phyloP scores from a whole-genome alignment of 345 rosid species.

The Acer campestre region DNA sequence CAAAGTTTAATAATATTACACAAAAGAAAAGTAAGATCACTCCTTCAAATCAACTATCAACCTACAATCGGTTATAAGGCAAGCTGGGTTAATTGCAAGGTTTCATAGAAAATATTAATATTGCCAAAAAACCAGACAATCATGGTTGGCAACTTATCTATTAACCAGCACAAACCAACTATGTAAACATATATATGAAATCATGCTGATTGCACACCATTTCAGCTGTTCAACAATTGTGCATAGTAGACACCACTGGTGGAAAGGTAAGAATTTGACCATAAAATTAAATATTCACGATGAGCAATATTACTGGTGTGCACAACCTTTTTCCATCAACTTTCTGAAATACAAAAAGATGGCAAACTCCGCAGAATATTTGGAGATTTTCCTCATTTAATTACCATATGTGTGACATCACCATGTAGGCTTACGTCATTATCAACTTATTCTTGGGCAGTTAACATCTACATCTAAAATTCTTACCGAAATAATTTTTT shows the following conservation, averaged over 20 bases:
- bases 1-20: not conserved
- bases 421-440: too few relatives aligned
- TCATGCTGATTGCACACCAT: not conserved
- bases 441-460: too few relatives aligned
- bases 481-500: too few relatives aligned
- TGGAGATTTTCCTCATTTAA: too few relatives aligned
- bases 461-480: too few relatives aligned
- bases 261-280: not conserved
- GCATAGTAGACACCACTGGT: not conserved
- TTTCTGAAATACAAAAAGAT: too few relatives aligned
- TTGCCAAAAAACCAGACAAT: not conserved
- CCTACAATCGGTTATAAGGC: not conserved
- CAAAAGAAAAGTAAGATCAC: constrained; percentile 6
- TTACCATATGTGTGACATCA: too few relatives aligned
- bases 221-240: not conserved
- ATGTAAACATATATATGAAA: not conserved
- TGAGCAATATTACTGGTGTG: not conserved
- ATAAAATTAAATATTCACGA: not conserved
- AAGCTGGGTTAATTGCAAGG: not conserved
- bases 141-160: not conserved
- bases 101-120: not conserved
- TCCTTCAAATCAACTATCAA: not conserved
- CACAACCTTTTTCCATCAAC: not conserved
- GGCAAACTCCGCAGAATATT: too few relatives aligned
- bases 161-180: not conserved